Base-by-base conservation (phyloP, 495 filamentous ascomycete species). In the Xylona heveae region DNA sequence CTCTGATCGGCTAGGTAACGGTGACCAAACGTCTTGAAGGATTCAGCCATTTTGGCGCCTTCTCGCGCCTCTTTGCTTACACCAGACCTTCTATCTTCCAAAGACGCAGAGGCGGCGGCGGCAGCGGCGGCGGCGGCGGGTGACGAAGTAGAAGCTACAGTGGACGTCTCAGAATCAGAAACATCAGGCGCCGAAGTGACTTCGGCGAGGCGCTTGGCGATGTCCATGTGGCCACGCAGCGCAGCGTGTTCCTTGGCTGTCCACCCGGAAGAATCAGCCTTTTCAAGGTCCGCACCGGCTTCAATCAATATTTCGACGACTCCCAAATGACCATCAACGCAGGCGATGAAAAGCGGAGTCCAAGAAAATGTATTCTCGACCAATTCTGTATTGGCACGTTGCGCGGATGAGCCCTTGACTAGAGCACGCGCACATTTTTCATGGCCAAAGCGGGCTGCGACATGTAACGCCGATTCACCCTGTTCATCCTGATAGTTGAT, bases 21-120 rank as follows among this genome's bases (percentile, higher is more conserved):
- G 57, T 95, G 88, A 35, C 88, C 88, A 55, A 92, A 97, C 14
- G 82, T 76, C 51, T 95, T 95, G 38, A 94, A 66, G 27, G 81
- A 74, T 29, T 90, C 79, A 16, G 68, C 46, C 8, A 53, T 47
- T 28, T 66, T 57, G 17, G 41, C 19, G 6, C 38, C 41, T 42
- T 47, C 44, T 41, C 41, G 53, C 31, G 52, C 58, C 28, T 53
- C 58, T 1, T 45, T 42, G 4, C 40, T 45, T 3, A 34, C 44
- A 42, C 64, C 62, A 3, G 68, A 69, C 27, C 51, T 53, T 25
- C 64, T 54, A 25, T 72, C 66, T 10, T 52, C 47, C 7, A 73
- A 47, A 14, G 64, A 68, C 10, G 61, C 62, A 4, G 42, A 34
- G 0, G 40, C 20, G 9, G 47, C 46, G 2, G 43, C 14, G 3